These are phyloP conservation scores for Diplocarpon mali DNA, from an alignment of 2,329 filamentous ascomycete species.

Conservation along the genomic window DNA sequence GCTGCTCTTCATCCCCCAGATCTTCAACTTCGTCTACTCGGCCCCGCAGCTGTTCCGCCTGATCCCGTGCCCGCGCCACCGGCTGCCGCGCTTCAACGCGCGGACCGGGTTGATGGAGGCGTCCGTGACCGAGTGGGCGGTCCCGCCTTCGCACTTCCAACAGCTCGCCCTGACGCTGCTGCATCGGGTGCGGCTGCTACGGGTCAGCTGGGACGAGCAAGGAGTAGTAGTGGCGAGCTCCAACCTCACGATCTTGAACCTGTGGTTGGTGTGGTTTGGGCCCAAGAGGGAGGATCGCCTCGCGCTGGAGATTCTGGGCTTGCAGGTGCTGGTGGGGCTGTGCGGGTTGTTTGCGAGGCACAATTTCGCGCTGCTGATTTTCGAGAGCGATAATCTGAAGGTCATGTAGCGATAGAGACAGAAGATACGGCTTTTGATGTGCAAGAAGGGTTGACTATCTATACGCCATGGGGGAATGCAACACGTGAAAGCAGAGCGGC, in stretches of 20 bases:
- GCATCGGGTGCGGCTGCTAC: slow-evolving; percentile 54
- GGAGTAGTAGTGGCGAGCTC: slow-evolving; percentile 68
- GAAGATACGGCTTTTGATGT: neutral
- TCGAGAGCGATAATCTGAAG: slow-evolving; percentile 71
- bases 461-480: neutral
- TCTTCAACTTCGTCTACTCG: slow-evolving; percentile 95
- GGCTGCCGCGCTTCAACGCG: slow-evolving; percentile 79
- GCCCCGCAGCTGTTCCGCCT: slow-evolving; percentile 82
- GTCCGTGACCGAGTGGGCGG: slow-evolving; percentile 67
- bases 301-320: slow-evolving; percentile 64
- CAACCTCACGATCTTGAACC: slow-evolving; percentile 87
- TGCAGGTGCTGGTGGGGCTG: slow-evolving; percentile 70
- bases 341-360: slow-evolving; percentile 78
- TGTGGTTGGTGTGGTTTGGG: slow-evolving; percentile 94
- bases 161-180: slow-evolving; percentile 50
- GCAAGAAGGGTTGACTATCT: too few species aligned
- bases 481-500: too few species aligned
- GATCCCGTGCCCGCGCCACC: slow-evolving; percentile 85
- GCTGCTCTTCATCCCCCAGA: slow-evolving; percentile 82
- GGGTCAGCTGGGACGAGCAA: slow-evolving; percentile 53
- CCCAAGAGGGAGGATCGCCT: slow-evolving; percentile 80
- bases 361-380: slow-evolving; percentile 74
- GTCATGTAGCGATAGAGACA: slow-evolving; percentile 19
- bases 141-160: slow-evolving; percentile 46
- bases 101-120: slow-evolving; percentile 77